Percentiles rank a stretch among this genome's conserved stretches.
These are phyloP conservation scores for Brettanomyces naardenensis DNA, from an alignment of 805 yeast species.

Conservation along the genomic window DNA sequence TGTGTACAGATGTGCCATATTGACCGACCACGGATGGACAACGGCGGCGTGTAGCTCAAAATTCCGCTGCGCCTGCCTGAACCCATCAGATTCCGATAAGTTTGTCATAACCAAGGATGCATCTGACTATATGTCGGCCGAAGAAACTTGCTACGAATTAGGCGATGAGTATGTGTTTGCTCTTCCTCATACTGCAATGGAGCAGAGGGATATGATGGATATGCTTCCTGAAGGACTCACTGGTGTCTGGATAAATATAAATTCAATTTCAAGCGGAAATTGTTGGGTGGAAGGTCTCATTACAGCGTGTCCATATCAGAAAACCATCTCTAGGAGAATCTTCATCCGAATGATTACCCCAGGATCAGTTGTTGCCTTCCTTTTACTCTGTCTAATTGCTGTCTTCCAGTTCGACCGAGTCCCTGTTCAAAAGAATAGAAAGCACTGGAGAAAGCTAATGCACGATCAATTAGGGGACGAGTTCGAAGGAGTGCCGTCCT, in stretches of 20 bases:
- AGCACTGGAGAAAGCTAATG: constrained; percentile 51
- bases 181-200: constrained; percentile 43
- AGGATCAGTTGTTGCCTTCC: constrained; percentile 48
- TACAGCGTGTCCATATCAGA: constrained; percentile 71
- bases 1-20: constrained; percentile 35
- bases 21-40: constrained; percentile 45
- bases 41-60: constrained; percentile 59
- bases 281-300: constrained; percentile 90
- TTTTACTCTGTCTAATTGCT: constrained; percentile 43
- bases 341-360: constrained; percentile 63
- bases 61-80: constrained; percentile 50
- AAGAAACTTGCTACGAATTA: constrained; percentile 19
- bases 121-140: constrained; percentile 38
- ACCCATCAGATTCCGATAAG: constrained; percentile 26
- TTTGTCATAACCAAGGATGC: constrained; percentile 35
- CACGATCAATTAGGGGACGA: constrained; percentile 54
- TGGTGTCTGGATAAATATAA: constrained; percentile 73
- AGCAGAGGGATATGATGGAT: constrained; percentile 27
- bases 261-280: constrained; percentile 60
- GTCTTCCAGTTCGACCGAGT: constrained; percentile 48
- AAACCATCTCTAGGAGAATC: constrained; percentile 42
- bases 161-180: constrained; percentile 28
- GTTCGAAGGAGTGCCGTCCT: constrained; percentile 81
- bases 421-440: constrained; percentile 67
- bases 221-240: constrained; percentile 17